Evolutionary conservation across 148 eudicot genomes (phyloP).

Genomic region (Chenopodium formosanum): DNA sequence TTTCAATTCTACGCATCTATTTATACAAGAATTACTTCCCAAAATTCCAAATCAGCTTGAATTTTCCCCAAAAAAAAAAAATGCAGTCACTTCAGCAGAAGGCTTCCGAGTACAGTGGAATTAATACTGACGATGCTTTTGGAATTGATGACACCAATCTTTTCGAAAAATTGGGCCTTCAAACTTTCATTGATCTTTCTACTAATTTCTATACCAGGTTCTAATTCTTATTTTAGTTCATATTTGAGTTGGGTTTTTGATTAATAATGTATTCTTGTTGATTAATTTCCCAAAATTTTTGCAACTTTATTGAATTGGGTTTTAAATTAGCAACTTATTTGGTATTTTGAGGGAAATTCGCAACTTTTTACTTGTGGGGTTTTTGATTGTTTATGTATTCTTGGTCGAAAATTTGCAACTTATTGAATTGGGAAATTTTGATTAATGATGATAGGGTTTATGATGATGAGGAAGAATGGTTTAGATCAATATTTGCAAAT

Average conservation of each 20-base stretch:
- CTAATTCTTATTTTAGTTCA: not conserved
- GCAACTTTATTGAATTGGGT: not conserved
- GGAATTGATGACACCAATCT: conserved; percentile 81
- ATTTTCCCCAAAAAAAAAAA: not conserved
- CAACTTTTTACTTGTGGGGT: not conserved
- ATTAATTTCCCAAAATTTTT: not conserved
- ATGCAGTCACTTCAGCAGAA: conserved; percentile 89
- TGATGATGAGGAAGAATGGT: conserved; percentile 96
- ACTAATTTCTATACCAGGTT: conserved; percentile 88
- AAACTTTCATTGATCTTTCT: conserved; percentile 74
- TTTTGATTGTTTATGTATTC: not conserved
- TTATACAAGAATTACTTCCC: not conserved
- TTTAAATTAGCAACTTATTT: not conserved
- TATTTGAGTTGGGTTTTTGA: not conserved
- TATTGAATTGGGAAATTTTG: not conserved
- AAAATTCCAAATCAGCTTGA: not conserved
- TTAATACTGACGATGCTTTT: conserved; percentile 61
- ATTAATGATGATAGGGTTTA: conserved; percentile 56
- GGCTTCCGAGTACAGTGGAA: conserved; percentile 87
- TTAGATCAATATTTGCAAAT: conserved; percentile 77
- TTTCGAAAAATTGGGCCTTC: conserved; percentile 73
- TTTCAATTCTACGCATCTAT: not conserved
- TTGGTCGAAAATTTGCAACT: not conserved
- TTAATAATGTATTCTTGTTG: not conserved
- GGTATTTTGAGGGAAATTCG: not conserved